A percentile compares a stretch with the other conserved stretches of the same genome.
These are phyloP conservation scores for Coemansia sp. DNA, from an alignment of 192 early-diverging fungal species.

Conservation along the genomic window DNA sequence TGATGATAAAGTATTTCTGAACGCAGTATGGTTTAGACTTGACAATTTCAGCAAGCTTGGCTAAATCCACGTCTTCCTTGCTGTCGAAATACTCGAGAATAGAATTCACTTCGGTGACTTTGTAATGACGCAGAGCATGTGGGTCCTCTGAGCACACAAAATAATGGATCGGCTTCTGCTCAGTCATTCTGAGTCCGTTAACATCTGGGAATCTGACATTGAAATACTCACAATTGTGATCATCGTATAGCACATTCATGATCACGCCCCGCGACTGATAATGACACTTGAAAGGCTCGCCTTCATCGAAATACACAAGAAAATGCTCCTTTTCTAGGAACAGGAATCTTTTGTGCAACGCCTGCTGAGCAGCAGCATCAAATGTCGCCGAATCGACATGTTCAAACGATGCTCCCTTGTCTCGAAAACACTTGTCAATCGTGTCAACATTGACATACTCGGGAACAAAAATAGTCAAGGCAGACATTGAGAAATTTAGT, in stretches of 20 bases:
- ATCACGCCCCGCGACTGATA: slow-evolving; percentile 2
- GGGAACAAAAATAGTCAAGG: not conserved
- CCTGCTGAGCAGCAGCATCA: not conserved
- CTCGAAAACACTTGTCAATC: not conserved
- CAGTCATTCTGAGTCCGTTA: not conserved
- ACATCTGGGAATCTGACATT: no score
- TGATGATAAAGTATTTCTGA: slow-evolving; percentile 1
- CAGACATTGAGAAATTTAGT: not conserved
- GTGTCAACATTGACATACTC: slow-evolving; percentile 8
- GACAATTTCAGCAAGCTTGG: slow-evolving; percentile 2
- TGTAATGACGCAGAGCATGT: not conserved
- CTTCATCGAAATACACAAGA: not conserved
- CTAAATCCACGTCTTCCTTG: slow-evolving; percentile 6
- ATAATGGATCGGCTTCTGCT: slow-evolving; percentile 1
- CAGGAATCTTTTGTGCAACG: not conserved
- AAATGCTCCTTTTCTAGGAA: slow-evolving; percentile 9
- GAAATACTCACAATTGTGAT: no score
- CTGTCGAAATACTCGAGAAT: slow-evolving; percentile 7
- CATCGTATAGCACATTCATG: no score
- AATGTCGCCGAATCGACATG: slow-evolving; percentile 4
- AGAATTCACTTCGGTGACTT: not conserved
- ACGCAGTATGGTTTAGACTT: slow-evolving; percentile 4
- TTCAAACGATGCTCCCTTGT: not conserved
- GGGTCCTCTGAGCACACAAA: slow-evolving; percentile 2
- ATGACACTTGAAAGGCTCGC: slow-evolving; percentile 7